Evolutionary conservation across 805 yeast genomes (phyloP).

Genomic region (Yarrowia sp.): DNA sequence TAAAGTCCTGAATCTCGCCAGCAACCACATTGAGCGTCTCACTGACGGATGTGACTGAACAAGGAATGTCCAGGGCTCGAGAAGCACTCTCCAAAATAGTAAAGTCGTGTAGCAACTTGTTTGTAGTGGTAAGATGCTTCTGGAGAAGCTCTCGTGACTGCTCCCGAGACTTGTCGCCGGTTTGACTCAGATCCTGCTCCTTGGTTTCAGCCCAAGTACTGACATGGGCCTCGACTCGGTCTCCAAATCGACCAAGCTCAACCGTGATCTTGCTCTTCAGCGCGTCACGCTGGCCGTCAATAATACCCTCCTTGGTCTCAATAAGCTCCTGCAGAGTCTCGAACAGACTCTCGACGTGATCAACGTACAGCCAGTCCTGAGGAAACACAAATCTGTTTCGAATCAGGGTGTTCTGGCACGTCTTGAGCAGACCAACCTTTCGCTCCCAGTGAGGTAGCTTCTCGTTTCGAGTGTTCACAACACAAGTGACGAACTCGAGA

Average conservation of each 20-base stretch:
- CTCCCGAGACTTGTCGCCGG: constrained; percentile 46
- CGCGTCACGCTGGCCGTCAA: constrained; percentile 45
- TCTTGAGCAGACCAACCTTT: constrained; percentile 31
- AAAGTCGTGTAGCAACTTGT: constrained; percentile 2
- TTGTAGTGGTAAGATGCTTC: constrained; percentile 44
- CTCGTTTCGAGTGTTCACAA: constrained; percentile 39
- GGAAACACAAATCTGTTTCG: constrained; percentile 50
- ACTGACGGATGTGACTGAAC: constrained; percentile 38
- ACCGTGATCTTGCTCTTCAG: constrained; percentile 44
- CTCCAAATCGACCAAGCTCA: constrained; percentile 42
- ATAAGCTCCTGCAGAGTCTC: constrained; percentile 44
- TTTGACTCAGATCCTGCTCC: constrained; percentile 4
- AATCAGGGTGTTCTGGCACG: constrained; percentile 44
- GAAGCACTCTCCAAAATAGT: not conserved
- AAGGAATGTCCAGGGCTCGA: not conserved
- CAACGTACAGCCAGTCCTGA: constrained; percentile 54
- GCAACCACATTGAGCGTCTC: constrained; percentile 16
- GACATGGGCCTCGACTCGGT: constrained; percentile 36
- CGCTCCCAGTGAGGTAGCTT: constrained; percentile 31
- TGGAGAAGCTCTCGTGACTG: constrained; percentile 41
- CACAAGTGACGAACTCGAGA: constrained; percentile 40
- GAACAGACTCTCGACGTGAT: constrained; percentile 56
- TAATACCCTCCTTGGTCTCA: constrained; percentile 37
- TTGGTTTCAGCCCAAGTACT: constrained; percentile 46
- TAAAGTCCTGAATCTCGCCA: constrained; percentile 55